Percentiles rank a stretch among this genome's conserved stretches.
Evolutionary conservation across 2,329 filamentous ascomycete species (phyloP).

Genomic region (Sclerotinia spermophila): DNA sequence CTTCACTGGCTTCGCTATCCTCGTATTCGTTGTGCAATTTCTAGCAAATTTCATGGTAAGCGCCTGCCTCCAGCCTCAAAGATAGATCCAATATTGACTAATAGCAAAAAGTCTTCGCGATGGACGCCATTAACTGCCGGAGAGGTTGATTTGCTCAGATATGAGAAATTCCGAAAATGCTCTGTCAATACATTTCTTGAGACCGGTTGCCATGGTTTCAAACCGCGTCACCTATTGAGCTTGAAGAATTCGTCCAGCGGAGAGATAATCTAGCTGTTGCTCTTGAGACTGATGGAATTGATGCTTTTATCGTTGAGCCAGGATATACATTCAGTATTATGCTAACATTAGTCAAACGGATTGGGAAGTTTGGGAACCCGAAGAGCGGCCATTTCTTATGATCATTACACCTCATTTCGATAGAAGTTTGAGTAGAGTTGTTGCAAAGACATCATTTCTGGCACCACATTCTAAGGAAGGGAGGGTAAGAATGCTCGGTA

Average conservation of each 20-base stretch:
- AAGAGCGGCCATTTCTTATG: conserved; percentile 62
- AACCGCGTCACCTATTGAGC: neutral
- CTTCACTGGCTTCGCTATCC: neutral
- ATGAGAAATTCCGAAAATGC: neutral
- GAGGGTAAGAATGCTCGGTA: conserved; percentile 54
- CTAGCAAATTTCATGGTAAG: neutral
- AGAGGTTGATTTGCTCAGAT: neutral
- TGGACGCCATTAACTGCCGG: neutral
- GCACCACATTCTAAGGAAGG: conserved; percentile 59
- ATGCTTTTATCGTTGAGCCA: conserved; percentile 60
- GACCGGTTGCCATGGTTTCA: neutral
- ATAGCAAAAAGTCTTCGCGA: neutral
- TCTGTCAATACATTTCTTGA: neutral
- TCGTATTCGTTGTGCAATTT: neutral
- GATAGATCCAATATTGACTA: neutral
- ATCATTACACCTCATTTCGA: conserved; percentile 48
- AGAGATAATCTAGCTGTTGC: conserved; percentile 55
- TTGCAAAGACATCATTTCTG: conserved; percentile 55
- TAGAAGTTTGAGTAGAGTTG: conserved; percentile 41
- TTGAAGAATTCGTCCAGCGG: conserved; percentile 40
- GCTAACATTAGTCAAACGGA: conserved; percentile 58
- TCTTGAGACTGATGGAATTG: conserved; percentile 47
- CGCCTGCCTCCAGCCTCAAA: neutral
- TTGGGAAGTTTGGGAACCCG: conserved; percentile 64
- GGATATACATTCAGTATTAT: conserved; percentile 62